Conservation (phyloP, 2,329 filamentous ascomycete genomes). For the Metarhizium brunneum region DNA sequence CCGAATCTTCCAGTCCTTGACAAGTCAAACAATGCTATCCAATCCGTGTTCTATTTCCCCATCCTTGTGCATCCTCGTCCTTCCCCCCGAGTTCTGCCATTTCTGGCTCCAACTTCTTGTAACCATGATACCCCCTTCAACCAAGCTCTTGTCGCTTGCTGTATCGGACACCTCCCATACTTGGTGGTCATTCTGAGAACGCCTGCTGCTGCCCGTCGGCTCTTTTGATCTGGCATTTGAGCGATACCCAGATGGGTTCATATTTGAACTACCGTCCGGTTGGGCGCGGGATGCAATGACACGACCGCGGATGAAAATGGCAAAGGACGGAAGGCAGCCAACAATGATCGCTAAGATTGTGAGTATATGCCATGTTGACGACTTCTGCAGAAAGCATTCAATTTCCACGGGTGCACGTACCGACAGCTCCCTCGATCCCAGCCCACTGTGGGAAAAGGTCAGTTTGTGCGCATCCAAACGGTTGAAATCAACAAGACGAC, state of each 20-base stretch:
- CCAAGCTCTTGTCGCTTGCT: constrained; percentile 9
- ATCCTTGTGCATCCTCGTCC: background rate
- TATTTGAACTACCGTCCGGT: constrained; percentile 2
- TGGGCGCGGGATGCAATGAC: constrained; percentile 6
- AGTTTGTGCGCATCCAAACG: background rate
- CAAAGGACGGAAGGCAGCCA: constrained; percentile 11
- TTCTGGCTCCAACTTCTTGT: constrained; percentile 10
- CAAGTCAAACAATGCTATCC: background rate
- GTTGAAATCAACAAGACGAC: background rate
- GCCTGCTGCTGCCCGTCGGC: constrained; percentile 1
- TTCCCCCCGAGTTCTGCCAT: constrained; percentile 3
- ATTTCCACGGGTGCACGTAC: constrained; percentile 3
- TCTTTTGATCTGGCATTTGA: constrained; percentile 6
- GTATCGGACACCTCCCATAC: constrained; percentile 6
- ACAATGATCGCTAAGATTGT: constrained; percentile 10
- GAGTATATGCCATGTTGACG: background rate
- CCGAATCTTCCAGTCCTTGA: background rate
- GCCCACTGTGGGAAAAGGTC: constrained; percentile 8
- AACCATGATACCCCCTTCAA: constrained; percentile 3
- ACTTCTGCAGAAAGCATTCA: background rate
- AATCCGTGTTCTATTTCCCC: background rate
- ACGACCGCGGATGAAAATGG: constrained; percentile 10
- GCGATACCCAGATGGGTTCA: background rate
- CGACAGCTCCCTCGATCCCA: constrained; percentile 11
- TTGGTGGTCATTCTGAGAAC: constrained; percentile 1